Evolutionary conservation across 257 asterid genomes (phyloP), one percentile per base, ranked within the genome.

Genomic region (Linderniella brevidens): DNA sequence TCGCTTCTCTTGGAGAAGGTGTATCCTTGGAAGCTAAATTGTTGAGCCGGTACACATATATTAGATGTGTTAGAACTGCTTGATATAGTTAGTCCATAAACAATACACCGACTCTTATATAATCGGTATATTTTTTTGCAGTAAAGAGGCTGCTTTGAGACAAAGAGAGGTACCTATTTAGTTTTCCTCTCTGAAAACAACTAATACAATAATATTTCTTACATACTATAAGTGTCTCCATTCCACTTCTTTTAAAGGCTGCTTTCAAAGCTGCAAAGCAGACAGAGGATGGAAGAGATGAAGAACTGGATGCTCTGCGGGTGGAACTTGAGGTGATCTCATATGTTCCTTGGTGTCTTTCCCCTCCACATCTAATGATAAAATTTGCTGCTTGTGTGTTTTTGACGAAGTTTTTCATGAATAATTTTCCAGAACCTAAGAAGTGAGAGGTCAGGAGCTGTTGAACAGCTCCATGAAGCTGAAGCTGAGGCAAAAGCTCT

Each of bases 141-240:
- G 99, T 77, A 90, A 90, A 78, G 96, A 90, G 77, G 99, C 93
- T 57, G 88, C 93, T 63, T 75, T 85, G 49, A 81, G 92, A 36
- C 94, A 85, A 67, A 79, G 94, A 72, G 99, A 90, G 94, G 99
- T 90, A 61, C 60, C 57, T 52, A 45, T 35, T 11, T 25, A 25
- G 32, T 25, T 25, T 25, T 25, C 32, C 32, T 25, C 6, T 25
- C 32, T 3, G 32, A 25, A 25, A 25, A 25, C 32, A 25, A 25
- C 32, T 25, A 25, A 25, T 25, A 25, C 32, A 25, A 6, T 25
- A 25, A 25, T 25, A 25, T 25, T 25, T 25, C 6, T 25, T 25
- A 25, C 32, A 25, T 25, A 25, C 6, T 2, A 25, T 15, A 13
- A 16, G 13, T 3, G n/a, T 15, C 11, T 44, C 10, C 19, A 44